phyloP scores from a whole-genome alignment of 2,329 filamentous ascomycete genomes.

The Elsinoe fawcettii region DNA sequence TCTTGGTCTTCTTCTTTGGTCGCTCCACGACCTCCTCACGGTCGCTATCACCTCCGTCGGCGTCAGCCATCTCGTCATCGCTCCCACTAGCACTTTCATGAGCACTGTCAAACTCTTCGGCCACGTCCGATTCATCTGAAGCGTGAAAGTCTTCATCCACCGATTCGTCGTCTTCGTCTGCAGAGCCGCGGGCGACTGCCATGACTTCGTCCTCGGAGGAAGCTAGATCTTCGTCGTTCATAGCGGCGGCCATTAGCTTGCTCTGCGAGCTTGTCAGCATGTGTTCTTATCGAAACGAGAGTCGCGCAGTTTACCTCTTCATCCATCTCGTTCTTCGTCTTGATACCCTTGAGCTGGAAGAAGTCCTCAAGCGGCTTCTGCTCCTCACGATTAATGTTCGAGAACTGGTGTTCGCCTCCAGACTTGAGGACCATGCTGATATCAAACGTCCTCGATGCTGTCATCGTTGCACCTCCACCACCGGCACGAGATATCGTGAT shows the following conservation, averaged over 20 bases:
- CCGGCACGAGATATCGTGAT: conserved; percentile 95
- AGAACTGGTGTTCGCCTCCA: conserved; percentile 87
- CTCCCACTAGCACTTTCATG: conserved; percentile 73
- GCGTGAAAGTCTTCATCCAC: conserved; percentile 93
- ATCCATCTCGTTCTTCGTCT: conserved; percentile 97
- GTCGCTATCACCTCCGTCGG: conserved; percentile 41
- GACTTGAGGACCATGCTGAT: conserved; percentile 91
- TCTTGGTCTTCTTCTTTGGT: conserved; percentile 60
- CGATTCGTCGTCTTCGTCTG: conserved; percentile 92
- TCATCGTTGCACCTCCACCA: conserved; percentile 60
- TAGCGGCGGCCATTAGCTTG: conserved; percentile 64
- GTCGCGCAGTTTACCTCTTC: conserved; percentile 63
- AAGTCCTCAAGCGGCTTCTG: conserved; percentile 94
- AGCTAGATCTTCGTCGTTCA: conserved; percentile 75
- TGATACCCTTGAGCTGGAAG: conserved; percentile 90
- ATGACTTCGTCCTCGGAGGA: conserved; percentile 73
- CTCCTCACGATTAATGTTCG: conserved; percentile 98
- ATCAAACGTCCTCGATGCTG: conserved; percentile 91
- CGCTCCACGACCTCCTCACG: conserved; percentile 47
- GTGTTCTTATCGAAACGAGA: conserved; percentile 22
- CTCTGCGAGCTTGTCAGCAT: conserved; percentile 37
- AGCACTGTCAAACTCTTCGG: conserved; percentile 87
- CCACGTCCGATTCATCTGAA: conserved; percentile 88
- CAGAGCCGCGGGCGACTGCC: conserved; percentile 72
- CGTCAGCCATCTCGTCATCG: conserved; percentile 57